Base-by-base conservation (phyloP, 345 rosid genomes). In the Citrus maxima region DNA sequence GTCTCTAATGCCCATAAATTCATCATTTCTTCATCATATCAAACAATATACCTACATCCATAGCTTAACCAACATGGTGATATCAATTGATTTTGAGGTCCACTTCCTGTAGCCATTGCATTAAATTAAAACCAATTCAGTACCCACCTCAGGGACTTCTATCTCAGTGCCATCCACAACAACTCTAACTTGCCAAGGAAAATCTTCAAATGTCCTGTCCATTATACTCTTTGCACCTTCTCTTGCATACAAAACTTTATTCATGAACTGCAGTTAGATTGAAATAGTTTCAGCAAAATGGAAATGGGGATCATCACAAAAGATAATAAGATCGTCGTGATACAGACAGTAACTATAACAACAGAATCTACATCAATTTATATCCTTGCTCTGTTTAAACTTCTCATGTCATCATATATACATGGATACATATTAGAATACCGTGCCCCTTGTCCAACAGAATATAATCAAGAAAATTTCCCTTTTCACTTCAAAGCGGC, bases 161-260 rank as follows among this genome's bases (percentile, higher is more conserved):
- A 93, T 82, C 78, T 91, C 95, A 60, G 79, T 83, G 75, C 96
- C 98, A 85, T 94, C 97, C 74, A 94, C 98, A 85, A 90, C 91
- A 67, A 94, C 93, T 75, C 93, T 91, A 76, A 93, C 90, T 86
- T 94, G 93, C 97, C 95, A 91, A 24, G 90, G 89, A 77, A 93
- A 94, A 85, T 93, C 96, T 72, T 84, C 93, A 67, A 93, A 91
- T 21, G 98, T 93, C 70, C 98, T 83, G 83, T 93, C 96, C 97
- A 94, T 94, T 83, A 94, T 93, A 82, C 88, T 87, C 87, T 86
- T 93, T 42, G 97, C 98, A 77, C 98, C 98, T 85, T 93, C 97
- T 84, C 93, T 90, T 40, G 97, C 97, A 78, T 94, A 94, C 63
- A 93, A 94, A 46, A 94, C 96, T 83, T 94, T 93, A 55, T 94